A percentile compares a stretch with the other conserved stretches of the same genome.
phyloP scores from a whole-genome alignment of 2,329 filamentous ascomycete species.

The Stenocarpella maydis region DNA sequence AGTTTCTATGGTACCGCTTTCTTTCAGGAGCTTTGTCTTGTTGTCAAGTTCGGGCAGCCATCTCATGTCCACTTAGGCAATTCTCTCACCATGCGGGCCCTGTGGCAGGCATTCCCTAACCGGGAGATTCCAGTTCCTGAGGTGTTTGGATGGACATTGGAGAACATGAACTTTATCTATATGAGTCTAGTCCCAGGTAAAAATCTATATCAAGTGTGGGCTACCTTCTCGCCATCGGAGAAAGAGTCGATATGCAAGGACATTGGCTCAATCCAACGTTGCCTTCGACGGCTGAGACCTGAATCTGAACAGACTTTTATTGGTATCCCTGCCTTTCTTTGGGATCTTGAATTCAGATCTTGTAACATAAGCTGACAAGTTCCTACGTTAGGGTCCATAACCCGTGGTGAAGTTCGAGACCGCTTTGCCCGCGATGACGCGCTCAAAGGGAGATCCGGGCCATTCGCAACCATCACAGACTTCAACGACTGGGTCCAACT shows the following conservation, averaged over 20 bases:
- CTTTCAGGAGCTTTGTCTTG: not conserved
- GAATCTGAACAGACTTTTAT: not conserved
- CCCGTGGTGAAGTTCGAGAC: not conserved
- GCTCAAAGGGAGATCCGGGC: not conserved
- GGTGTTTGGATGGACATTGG: not conserved
- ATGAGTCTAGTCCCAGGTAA: not conserved
- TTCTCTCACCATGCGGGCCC: slow-evolving; percentile 2
- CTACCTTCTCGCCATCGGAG: not conserved
- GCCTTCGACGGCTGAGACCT: not conserved
- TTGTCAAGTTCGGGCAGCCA: not conserved
- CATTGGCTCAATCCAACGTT: not conserved
- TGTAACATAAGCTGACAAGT: not conserved
- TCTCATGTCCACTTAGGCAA: not conserved
- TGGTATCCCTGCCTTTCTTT: not conserved
- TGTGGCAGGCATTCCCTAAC: not conserved
- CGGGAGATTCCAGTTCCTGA: not conserved
- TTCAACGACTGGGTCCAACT: slow-evolving; percentile 11
- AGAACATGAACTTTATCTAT: slow-evolving; percentile 1
- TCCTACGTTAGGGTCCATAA: not conserved
- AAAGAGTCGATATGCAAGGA: slow-evolving; percentile 1
- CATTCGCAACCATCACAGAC: not conserved
- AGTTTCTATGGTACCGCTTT: not conserved
- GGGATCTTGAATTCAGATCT: not conserved
- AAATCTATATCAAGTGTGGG: not conserved
- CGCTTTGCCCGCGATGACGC: not conserved